These are phyloP conservation scores for Bipolaris oryzae DNA, from an alignment of 2,329 filamentous ascomycete species.

Conservation along the genomic window DNA sequence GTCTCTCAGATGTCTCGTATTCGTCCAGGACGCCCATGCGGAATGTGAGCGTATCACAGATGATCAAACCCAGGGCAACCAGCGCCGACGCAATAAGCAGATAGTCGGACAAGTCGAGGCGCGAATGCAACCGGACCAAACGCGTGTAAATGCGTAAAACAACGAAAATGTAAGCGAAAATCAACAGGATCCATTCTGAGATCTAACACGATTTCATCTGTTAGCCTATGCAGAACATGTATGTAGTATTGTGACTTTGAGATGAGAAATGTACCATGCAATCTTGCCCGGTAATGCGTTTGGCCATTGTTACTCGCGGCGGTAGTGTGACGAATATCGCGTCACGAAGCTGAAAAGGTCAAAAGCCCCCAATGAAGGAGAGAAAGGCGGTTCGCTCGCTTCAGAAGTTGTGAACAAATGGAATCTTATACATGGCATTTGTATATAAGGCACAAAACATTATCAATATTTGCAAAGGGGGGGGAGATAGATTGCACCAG, in stretches of 20 bases:
- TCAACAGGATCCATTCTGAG: conserved; percentile 28
- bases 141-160: conserved; percentile 21
- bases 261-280: conserved; percentile 15
- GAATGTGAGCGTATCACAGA: conserved; percentile 22
- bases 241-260: not conserved
- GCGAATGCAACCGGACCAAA: conserved; percentile 22
- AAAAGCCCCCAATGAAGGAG: conserved; percentile 2
- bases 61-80: conserved; percentile 18
- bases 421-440: conserved; percentile 4
- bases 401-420: not conserved
- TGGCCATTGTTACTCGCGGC: conserved; percentile 13
- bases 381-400: conserved; percentile 9
- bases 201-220: conserved; percentile 14
- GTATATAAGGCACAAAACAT: conserved; percentile 7
- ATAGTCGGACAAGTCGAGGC: conserved; percentile 25
- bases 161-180: conserved; percentile 26
- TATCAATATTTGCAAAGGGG: conserved; percentile 1
- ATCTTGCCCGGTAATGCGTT: conserved; percentile 27
- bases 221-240: not conserved
- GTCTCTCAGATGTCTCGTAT: conserved; percentile 22
- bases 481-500: not conserved
- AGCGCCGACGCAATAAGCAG: conserved; percentile 23
- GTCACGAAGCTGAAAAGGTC: conserved; percentile 1
- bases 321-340: conserved; percentile 4
- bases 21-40: conserved; percentile 24